Evolutionary conservation across 2,329 filamentous ascomycete genomes (phyloP), one percentile per base, ranked within the genome.

Genomic region (Davidsoniella neocaledoniae): DNA sequence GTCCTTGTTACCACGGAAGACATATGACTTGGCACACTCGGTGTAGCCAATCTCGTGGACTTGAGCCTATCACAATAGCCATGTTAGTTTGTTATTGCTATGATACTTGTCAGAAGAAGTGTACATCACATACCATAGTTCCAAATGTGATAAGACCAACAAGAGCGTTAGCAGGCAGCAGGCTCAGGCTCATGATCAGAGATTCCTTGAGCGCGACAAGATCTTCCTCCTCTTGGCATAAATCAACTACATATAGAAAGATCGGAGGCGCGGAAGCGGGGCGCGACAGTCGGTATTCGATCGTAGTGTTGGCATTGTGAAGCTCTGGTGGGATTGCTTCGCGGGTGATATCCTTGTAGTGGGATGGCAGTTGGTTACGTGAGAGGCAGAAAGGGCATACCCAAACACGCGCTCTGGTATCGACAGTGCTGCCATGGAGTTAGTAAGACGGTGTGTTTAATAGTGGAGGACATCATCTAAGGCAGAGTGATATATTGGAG

Each of bases 1-100:
- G 61, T 98, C 91, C 71, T 96, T 98, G 72, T 81, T 95, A 38
- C 91, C 91, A 51, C 90, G 79, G 74, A 98, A 98, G 40, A 98
- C 91, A 60, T 95, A 98, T 5, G 90, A 95, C 68, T 96, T 98
- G 56, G 91, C 86, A 66, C 91, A 98, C 66, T 96, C 91, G 50
- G 85, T 88, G 63, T 98, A 98, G 50, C 91, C 91, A 57, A 98
- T 86, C 67, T 98, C 91, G 63, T 98, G 91, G 16, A 98, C 86
- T 76, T 95, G 88, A 29, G 86, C 79, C 83, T 87, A 21, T 17
- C 9, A 14, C 2, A 21, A 26, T 21, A 57, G 12, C 19, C 43
- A 9, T 40, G 59, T 51, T 19, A 37, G 55, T 65, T 50, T 62
- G 55, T 33, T 23, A 5, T 14, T 37, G 50, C 10, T 12, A 45